Evolutionary conservation across 176 grass and related monocot species (phyloP).

Genomic region (Bolboschoenus planiculmis): DNA sequence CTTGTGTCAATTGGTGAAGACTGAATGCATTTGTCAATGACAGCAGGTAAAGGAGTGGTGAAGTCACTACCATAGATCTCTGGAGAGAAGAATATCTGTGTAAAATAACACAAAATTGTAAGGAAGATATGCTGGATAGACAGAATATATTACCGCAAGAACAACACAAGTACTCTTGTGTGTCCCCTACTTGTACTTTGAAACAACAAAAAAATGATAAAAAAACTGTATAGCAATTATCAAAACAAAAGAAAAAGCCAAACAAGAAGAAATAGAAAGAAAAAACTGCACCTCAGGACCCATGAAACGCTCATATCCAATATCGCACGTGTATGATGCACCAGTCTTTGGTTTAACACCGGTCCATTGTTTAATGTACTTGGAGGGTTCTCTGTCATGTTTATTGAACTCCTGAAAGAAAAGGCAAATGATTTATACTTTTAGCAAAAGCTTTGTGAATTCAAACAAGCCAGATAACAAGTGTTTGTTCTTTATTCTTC

Average conservation of each 20-base stretch:
- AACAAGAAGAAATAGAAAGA: background rate
- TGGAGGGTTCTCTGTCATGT: slow-evolving; percentile 82
- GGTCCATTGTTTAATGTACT: slow-evolving; percentile 74
- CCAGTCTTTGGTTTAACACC: slow-evolving; percentile 86
- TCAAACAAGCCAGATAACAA: background rate
- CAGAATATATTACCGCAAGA: background rate
- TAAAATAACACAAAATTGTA: background rate
- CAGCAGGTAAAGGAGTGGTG: slow-evolving; percentile 58
- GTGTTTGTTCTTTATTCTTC: background rate
- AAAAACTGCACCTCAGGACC: slow-evolving; percentile 67
- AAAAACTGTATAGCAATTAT: background rate
- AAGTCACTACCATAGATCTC: slow-evolving; percentile 88
- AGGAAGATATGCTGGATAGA: background rate
- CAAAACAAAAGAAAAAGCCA: background rate
- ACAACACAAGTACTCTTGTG: background rate
- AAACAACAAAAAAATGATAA: background rate
- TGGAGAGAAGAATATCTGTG: slow-evolving; percentile 93
- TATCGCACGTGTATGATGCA: slow-evolving; percentile 62
- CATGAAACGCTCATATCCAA: slow-evolving; percentile 97
- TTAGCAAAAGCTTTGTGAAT: background rate
- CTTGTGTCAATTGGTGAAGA: slow-evolving; percentile 96
- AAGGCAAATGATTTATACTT: slow-evolving; percentile 5
- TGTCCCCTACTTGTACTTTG: background rate
- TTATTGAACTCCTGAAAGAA: slow-evolving; percentile 91
- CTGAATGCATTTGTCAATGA: slow-evolving; percentile 94